A percentile compares a stretch with the other conserved stretches of the same genome.
Conservation (phyloP, 2,329 filamentous ascomycete species). For the Bisporella sp. region DNA sequence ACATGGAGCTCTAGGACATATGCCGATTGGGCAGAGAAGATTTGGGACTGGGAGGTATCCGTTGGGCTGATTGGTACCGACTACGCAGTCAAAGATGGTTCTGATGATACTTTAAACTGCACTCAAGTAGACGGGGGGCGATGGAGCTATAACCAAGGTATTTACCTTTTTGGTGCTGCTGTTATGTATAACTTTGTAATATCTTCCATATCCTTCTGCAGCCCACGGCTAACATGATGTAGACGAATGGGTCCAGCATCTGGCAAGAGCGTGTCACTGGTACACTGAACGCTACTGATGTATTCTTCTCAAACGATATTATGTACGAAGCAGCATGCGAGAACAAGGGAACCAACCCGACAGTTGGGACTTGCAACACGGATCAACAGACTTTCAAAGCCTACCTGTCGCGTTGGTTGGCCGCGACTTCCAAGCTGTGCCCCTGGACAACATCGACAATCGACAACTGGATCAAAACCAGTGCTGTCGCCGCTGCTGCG, state of each 20-base stretch:
- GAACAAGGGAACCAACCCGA: conserved; percentile 17
- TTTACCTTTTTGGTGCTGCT: conserved; percentile 57
- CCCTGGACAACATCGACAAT: conserved; percentile 48
- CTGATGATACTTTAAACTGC: conserved; percentile 41
- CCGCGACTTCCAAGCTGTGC: conserved; percentile 55
- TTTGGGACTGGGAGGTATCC: conserved; percentile 61
- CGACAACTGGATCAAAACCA: conserved; percentile 45
- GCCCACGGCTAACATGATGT: neutral
- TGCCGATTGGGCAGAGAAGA: conserved; percentile 65
- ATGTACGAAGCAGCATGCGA: conserved; percentile 62
- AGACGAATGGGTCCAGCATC: conserved; percentile 42
- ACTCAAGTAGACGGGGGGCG: conserved; percentile 51
- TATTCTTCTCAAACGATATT: conserved; percentile 53
- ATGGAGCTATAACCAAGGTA: conserved; percentile 64
- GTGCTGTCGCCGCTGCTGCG: conserved; percentile 47
- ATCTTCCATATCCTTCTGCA: too few relatives aligned
- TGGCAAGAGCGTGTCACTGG: conserved; percentile 54
- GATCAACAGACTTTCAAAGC: conserved; percentile 59
- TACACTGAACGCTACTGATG: conserved; percentile 43
- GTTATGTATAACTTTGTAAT: conserved; percentile 58
- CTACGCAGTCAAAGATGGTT: conserved; percentile 58
- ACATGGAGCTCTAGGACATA: conserved; percentile 46
- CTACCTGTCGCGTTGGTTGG: conserved; percentile 54
- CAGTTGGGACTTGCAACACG: conserved; percentile 43
- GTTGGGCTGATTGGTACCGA: conserved; percentile 52